These are phyloP conservation scores for Microthyrium microscopicum DNA, from an alignment of 2,329 filamentous ascomycete genomes.

Conservation along the genomic window DNA sequence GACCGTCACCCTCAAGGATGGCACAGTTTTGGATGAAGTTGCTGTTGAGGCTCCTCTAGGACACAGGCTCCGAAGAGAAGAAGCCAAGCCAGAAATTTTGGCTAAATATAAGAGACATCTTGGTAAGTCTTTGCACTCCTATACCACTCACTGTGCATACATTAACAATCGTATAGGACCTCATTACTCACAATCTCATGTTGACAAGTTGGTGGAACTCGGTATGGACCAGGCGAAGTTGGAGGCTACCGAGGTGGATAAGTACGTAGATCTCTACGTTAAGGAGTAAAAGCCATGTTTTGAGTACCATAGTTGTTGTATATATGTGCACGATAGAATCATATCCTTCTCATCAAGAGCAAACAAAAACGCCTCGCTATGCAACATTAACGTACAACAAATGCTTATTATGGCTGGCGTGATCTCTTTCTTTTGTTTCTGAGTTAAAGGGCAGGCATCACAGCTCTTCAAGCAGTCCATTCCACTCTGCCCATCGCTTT, in stretches of 20 bases:
- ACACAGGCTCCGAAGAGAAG: slow-evolving; percentile 76
- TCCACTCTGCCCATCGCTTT: slow-evolving; percentile 46
- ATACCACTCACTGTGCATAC: background rate
- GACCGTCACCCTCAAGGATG: slow-evolving; percentile 87
- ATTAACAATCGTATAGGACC: slow-evolving; percentile 1
- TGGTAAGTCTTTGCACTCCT: slow-evolving; percentile 50
- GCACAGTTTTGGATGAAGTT: slow-evolving; percentile 77
- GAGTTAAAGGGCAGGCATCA: no score
- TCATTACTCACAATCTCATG: slow-evolving; percentile 31
- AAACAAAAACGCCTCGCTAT: no score
- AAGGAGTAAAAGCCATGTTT: slow-evolving; percentile 23
- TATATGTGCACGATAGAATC: no score
- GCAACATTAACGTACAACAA: no score
- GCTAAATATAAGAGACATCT: slow-evolving; percentile 92
- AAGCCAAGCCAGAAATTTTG: slow-evolving; percentile 94
- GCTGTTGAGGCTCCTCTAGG: slow-evolving; percentile 88
- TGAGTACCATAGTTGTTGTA: no score
- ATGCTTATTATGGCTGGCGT: background rate
- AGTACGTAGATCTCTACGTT: slow-evolving; percentile 80
- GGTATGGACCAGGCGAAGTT: slow-evolving; percentile 59
- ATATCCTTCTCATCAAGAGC: no score
- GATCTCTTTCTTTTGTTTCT: background rate
- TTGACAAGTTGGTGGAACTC: slow-evolving; percentile 68
- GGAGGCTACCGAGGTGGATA: slow-evolving; percentile 69
- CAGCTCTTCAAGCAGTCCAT: slow-evolving; percentile 11